These are phyloP conservation scores for Hippophae rhamnoides DNA, from an alignment of 306 rosid species.

Conservation along the genomic window DNA sequence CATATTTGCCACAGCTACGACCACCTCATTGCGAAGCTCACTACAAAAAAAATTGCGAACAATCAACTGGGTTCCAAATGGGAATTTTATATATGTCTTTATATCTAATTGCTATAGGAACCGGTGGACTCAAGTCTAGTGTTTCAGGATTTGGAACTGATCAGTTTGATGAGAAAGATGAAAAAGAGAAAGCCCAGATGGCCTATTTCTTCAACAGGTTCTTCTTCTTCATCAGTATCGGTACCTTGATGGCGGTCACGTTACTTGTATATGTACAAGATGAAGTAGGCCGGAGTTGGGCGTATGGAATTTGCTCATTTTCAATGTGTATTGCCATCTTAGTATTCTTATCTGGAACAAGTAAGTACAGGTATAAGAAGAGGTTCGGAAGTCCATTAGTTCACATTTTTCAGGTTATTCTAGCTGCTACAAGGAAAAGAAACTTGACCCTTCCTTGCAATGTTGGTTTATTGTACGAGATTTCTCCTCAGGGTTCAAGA, in stretches of 20 bases:
- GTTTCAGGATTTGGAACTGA: conserved; percentile 89
- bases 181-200: conserved; percentile 77
- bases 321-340: conserved; percentile 47
- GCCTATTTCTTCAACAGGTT: conserved; percentile 78
- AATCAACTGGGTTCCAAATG: conserved; percentile 66
- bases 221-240: conserved; percentile 65
- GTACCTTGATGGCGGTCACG: conserved; percentile 74
- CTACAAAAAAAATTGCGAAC: conserved; percentile 34
- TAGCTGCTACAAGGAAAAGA: conserved; percentile 54
- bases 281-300: conserved; percentile 73
- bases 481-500: conserved; percentile 53
- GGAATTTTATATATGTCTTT: conserved; percentile 61
- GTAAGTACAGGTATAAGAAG: conserved; percentile 57
- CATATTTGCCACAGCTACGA: conserved; percentile 50
- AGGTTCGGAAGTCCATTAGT: conserved; percentile 79
- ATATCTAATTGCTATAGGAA: conserved; percentile 69
- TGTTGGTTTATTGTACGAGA: conserved; percentile 44
- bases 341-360: conserved; percentile 50
- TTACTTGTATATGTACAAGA: conserved; percentile 87
- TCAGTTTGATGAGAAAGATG: conserved; percentile 81
- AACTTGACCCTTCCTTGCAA: conserved; percentile 40
- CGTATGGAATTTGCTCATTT: conserved; percentile 69
- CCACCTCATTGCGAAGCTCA: conserved; percentile 54
- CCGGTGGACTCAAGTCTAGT: conserved; percentile 86
- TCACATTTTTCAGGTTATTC: conserved; percentile 65